phyloP scores from a whole-genome alignment of 768 basidiomycete genomes.

The Amanita pseudoporphyria region DNA sequence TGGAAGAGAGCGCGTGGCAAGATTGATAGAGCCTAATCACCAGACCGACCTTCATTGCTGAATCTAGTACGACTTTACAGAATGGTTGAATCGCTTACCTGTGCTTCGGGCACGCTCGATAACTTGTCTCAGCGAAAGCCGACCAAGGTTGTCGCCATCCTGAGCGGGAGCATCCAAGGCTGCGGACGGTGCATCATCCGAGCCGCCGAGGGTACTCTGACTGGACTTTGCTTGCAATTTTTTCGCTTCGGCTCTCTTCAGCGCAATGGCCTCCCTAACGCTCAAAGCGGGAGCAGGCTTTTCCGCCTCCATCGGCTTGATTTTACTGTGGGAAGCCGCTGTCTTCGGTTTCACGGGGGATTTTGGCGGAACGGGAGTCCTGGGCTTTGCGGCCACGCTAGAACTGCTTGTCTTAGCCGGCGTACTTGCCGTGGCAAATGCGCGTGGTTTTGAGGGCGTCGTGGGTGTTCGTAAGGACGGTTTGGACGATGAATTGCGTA shows the following conservation, averaged over 20 bases:
- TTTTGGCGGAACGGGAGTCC: background rate
- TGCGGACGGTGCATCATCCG: conserved; percentile 40
- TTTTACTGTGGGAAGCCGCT: conserved; percentile 16
- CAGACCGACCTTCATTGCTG: conserved; percentile 31
- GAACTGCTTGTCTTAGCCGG: background rate
- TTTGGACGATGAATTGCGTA: background rate
- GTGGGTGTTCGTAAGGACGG: conserved; percentile 1
- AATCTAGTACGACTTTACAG: conserved; percentile 29
- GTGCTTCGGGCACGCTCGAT: conserved; percentile 72
- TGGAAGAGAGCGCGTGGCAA: conserved; percentile 60
- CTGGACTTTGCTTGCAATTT: conserved; percentile 32
- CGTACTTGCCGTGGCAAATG: background rate
- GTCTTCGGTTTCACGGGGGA: background rate
- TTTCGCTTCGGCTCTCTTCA: conserved; percentile 71
- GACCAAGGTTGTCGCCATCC: conserved; percentile 45
- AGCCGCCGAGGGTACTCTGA: conserved; percentile 24
- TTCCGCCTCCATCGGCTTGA: conserved; percentile 13
- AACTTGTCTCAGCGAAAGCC: conserved; percentile 60
- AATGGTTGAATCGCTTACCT: conserved; percentile 38
- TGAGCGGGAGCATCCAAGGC: conserved; percentile 21
- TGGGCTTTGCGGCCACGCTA: background rate
- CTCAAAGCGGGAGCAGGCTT: conserved; percentile 29
- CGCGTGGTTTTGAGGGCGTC: conserved; percentile 3
- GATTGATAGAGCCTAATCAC: conserved; percentile 58
- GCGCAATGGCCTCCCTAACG: conserved; percentile 71